Evolutionary conservation across 345 rosid species (phyloP), one percentile per base, ranked within the genome.

Genomic region (Gossypium raimondii): DNA sequence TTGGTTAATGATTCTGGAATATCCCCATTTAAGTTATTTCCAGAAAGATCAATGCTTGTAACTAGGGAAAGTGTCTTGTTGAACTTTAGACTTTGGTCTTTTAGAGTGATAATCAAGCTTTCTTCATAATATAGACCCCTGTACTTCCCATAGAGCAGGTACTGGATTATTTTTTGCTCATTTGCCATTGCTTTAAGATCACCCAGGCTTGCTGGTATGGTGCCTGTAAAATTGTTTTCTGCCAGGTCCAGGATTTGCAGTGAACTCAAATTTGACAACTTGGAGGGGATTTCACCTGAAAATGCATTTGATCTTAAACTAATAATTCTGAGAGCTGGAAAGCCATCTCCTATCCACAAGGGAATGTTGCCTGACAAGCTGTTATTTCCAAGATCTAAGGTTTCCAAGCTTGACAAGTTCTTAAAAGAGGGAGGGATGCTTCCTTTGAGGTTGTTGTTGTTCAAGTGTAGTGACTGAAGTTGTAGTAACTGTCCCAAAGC

Each of bases 1-100:
- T 82, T 79, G 57, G 84, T 81, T 12, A 85, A 57, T 55, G 69
- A 77, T 47, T 62, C 62, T 2, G 86, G 89, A 45, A 85, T 70
- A 22, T 76, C 83, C 51, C 89, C 91, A 2, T 20, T 8, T 24
- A 87, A 75, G 24, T 78, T 75, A 70, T 85, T 84, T 59, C 83
- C 52, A 0, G 86, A 84, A 11, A 84, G 82, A 74, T 85, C 86
- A 50, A 82, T 79, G 89, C 84, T 68, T 3, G 76, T 85, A 62
- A 87, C 79, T 8, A 85, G 83, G 47, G 86, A 82, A 72, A 87
- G 85, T n/a, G 74, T 84, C 71, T 78, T 84, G 77, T 84, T 81
- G 79, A 74, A 85, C 29, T 45, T 68, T 65, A 27, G 85, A 38
- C 24, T 29, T 8, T 75, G 73, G 47, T 79, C 70, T 79, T 87